Percentiles rank a stretch among this genome's conserved stretches.
Conservation (phyloP, 129 eudicot species). For the Flaveria brownii region DNA sequence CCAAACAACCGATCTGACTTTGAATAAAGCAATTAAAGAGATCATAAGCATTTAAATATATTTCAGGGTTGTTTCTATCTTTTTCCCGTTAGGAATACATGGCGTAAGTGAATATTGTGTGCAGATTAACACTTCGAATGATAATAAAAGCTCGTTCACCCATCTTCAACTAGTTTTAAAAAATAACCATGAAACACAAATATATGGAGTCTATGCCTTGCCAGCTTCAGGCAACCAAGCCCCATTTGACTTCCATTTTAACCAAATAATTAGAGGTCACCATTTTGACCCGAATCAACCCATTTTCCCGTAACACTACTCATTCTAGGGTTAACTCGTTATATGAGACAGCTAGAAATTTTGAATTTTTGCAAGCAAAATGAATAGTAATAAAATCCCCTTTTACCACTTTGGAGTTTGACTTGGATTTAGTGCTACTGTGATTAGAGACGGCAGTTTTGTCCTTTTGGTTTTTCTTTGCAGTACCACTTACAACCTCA, state of each 20-base stretch:
- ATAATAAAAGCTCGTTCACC: not conserved
- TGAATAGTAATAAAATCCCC: not conserved
- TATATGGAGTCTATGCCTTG: not conserved
- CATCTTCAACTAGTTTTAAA: not conserved
- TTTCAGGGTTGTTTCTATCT: not conserved
- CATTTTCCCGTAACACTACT: not conserved
- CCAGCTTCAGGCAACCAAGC: not conserved
- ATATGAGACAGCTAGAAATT: not conserved
- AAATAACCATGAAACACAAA: not conserved
- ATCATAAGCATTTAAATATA: not conserved
- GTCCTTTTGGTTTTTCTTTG: conserved; percentile 16
- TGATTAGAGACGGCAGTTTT: not conserved
- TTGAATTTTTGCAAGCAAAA: not conserved
- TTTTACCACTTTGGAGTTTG: conserved; percentile 14
- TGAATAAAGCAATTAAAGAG: not conserved
- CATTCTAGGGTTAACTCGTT: not conserved
- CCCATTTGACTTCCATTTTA: not conserved
- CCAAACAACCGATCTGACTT: not conserved
- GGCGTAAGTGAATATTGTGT: not conserved
- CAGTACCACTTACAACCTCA: conserved; percentile 14
- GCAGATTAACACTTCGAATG: not conserved
- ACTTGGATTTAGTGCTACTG: conserved; percentile 11
- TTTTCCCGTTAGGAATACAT: not conserved
- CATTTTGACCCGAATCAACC: not conserved
- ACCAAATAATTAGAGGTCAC: not conserved